Evolutionary conservation across 805 yeast genomes (phyloP).

Genomic region (Yarrowia sp.): DNA sequence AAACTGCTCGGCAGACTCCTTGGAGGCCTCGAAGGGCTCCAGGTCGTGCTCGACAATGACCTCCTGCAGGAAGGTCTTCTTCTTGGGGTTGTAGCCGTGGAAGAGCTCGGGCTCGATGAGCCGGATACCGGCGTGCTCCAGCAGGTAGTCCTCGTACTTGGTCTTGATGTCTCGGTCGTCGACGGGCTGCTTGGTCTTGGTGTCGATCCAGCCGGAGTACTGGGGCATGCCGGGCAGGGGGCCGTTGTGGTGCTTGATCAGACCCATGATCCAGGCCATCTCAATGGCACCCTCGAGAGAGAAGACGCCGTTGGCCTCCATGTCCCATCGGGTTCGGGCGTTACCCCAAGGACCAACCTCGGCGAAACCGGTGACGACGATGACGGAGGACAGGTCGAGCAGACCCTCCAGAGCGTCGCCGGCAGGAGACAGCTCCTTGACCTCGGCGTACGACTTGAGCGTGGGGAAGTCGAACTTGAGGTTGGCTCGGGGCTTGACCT

Average conservation of each 20-base stretch:
- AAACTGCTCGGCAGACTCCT: conserved; percentile 94
- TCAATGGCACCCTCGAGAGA: conserved; percentile 97
- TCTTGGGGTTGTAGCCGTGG: conserved; percentile 89
- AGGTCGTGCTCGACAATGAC: conserved; percentile 94
- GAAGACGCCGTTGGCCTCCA: conserved; percentile 94
- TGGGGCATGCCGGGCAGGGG: conserved; percentile 68
- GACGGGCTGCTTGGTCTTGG: conserved; percentile 87
- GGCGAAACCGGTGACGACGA: conserved; percentile 96
- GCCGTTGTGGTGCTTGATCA: conserved; percentile 93
- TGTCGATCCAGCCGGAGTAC: conserved; percentile 96
- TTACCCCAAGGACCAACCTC: conserved; percentile 99
- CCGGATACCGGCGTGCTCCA: conserved; percentile 95
- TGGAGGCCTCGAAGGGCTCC: conserved; percentile 92
- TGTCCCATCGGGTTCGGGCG: conserved; percentile 98
- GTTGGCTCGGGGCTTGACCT: conserved; percentile 90
- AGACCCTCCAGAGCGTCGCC: conserved; percentile 65
- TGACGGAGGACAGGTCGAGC: conserved; percentile 84
- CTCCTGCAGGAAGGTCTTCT: conserved; percentile 92
- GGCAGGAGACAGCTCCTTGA: conserved; percentile 61
- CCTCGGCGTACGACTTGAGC: conserved; percentile 70
- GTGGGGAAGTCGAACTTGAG: conserved; percentile 91
- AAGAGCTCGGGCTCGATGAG: conserved; percentile 94
- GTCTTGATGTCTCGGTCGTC: conserved; percentile 91
- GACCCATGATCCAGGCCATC: conserved; percentile 99
- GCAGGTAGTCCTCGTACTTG: conserved; percentile 83